phyloP scores from a whole-genome alignment of 2,329 filamentous ascomycete species.

The Dothideomycetes sp. region DNA sequence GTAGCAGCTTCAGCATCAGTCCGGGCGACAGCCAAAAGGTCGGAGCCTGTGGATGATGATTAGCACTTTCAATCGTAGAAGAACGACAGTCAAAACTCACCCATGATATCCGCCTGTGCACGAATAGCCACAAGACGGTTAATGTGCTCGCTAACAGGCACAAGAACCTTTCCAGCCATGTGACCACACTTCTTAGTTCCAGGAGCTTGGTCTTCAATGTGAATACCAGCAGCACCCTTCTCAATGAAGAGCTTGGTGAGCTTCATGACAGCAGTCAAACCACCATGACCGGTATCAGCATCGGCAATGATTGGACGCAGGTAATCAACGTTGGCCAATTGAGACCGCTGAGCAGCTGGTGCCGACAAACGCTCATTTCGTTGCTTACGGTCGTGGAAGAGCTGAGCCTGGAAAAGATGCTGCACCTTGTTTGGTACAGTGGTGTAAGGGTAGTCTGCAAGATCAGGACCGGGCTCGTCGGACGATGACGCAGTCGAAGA shows the following conservation, averaged over 20 bases:
- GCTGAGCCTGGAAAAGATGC: slow-evolving; percentile 94
- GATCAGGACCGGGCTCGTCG: slow-evolving; percentile 92
- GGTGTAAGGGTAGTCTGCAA: slow-evolving; percentile 89
- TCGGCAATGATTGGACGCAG: slow-evolving; percentile 93
- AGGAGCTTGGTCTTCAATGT: slow-evolving; percentile 96
- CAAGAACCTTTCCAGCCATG: slow-evolving; percentile 97
- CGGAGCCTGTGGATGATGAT: slow-evolving; percentile 43
- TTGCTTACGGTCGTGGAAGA: slow-evolving; percentile 99
- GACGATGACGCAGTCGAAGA: slow-evolving; percentile 91
- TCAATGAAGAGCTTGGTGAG: slow-evolving; percentile 96
- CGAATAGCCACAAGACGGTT: slow-evolving; percentile 94
- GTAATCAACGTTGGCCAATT: slow-evolving; percentile 77
- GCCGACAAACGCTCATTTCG: slow-evolving; percentile 81
- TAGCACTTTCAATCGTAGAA: not conserved
- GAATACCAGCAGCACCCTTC: slow-evolving; percentile 91
- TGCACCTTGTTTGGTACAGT: slow-evolving; percentile 97
- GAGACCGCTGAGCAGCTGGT: slow-evolving; percentile 60
- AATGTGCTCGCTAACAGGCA: slow-evolving; percentile 95
- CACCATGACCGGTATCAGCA: slow-evolving; percentile 93
- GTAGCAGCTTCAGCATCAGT: slow-evolving; percentile 97
- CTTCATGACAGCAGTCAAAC: slow-evolving; percentile 98
- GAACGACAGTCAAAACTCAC: slow-evolving; percentile 34
- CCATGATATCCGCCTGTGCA: slow-evolving; percentile 98
- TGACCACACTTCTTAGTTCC: slow-evolving; percentile 99
- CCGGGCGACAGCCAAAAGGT: slow-evolving; percentile 82